phyloP scores from a whole-genome alignment of 441 rosid species.

The Manihot esculenta region DNA sequence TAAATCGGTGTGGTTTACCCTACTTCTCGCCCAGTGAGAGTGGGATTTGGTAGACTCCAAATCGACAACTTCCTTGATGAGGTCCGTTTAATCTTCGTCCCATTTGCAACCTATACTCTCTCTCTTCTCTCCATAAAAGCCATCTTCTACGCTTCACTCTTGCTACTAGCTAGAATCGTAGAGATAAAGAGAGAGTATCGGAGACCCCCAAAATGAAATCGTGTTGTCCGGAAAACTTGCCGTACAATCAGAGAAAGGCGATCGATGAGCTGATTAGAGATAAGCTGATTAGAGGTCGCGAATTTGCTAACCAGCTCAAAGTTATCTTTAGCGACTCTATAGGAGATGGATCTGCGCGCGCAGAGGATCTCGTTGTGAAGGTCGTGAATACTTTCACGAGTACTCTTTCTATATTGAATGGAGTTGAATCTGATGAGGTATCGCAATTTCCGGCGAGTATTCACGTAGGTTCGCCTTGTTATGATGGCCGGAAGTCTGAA shows the following conservation, averaged over 20 bases:
- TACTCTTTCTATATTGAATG: constrained; percentile 35
- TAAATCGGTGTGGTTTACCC: no score
- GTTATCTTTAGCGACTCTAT: not conserved
- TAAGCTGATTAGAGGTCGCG: constrained; percentile 29
- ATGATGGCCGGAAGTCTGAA: constrained; percentile 42
- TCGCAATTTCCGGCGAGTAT: constrained; percentile 29
- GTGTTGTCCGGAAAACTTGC: constrained; percentile 21
- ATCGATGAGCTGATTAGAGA: constrained; percentile 34
- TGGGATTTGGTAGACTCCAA: no score
- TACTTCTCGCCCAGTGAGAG: no score
- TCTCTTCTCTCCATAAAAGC: not conserved
- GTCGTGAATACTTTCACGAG: constrained; percentile 39
- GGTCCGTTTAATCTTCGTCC: constrained; percentile 1
- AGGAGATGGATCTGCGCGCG: not conserved
- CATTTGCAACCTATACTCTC: not conserved
- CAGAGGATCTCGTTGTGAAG: constrained; percentile 35
- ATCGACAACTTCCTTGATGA: not conserved
- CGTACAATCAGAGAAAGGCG: constrained; percentile 15
- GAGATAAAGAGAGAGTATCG: no score
- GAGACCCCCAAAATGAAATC: constrained; percentile 11
- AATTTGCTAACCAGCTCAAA: constrained; percentile 31
- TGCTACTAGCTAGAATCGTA: no score
- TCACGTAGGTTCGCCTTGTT: constrained; percentile 8
- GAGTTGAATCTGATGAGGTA: constrained; percentile 24
- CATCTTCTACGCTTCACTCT: not conserved